Evolutionary conservation across 306 rosid species (phyloP), one percentile per base, ranked within the genome.

Genomic region (Cyclanthera cordifolia): DNA sequence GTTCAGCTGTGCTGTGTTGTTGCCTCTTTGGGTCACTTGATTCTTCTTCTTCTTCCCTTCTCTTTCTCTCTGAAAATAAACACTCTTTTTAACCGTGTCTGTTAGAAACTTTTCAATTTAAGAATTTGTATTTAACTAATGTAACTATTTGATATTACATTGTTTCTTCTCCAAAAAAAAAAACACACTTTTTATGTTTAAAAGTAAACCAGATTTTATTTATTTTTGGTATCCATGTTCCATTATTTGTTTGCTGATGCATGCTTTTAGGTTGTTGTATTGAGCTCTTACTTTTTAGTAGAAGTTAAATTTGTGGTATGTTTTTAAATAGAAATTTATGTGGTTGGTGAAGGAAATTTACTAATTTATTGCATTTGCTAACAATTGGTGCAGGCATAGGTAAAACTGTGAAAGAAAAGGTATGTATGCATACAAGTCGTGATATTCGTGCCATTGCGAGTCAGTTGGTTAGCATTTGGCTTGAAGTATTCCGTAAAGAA

Each of bases 401-500:
- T 68, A 94, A 88, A 82, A 94, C 99, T 2, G 90, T 94, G 75
- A 90, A 83, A 85, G 99, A 94, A 81, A 94, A 94, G 82, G 99
- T 94, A 75, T 94, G 99, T 81, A 96, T 94, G 39, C 99, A 94
- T 80, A 94, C 99, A 32, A 94, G 99, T 85, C 99, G 99, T 72
- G 99, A 94, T 72, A 94, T 94, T 77, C 97, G 99, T 52, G 90
- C 96, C 76, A 85, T 94, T 79, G 99, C 97, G 64, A 94, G 97
- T 78, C 99, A 90, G 77, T 85, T 94, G 78, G 99, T 94, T 78
- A 90, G 82, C 58, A 91, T 90, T 63, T 94, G 99, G 99, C 99
- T 94, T 74, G 97, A 90, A 82, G 83, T 94, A 72, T 94, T 94
- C 73, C 99, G 99, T 75, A 90, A 90, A 81, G 92, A 84, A 80